Percentiles rank a stretch among this genome's conserved stretches.
phyloP scores from a whole-genome alignment of 805 yeast genomes.

The Lachancea quebecensis region DNA sequence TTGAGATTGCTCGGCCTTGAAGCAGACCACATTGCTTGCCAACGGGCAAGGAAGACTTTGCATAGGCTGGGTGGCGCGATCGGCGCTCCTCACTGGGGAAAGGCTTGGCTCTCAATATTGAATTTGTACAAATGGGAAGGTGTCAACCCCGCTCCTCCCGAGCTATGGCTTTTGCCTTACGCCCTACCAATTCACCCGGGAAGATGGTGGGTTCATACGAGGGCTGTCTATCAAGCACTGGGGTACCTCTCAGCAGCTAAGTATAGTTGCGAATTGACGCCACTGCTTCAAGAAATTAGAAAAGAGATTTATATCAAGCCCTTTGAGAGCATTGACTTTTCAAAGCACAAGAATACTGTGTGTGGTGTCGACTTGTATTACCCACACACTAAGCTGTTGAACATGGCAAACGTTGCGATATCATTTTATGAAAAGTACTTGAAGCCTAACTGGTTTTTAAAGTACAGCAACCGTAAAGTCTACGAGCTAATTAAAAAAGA shows the following conservation, averaged over 20 bases:
- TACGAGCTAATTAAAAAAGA: constrained; percentile 69
- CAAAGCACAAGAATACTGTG: constrained; percentile 68
- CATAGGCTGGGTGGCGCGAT: constrained; percentile 80
- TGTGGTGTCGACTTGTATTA: constrained; percentile 91
- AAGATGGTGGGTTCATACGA: constrained; percentile 98
- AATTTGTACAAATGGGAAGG: constrained; percentile 92
- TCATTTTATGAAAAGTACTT: constrained; percentile 61
- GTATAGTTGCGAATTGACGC: constrained; percentile 52
- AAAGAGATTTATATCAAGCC: constrained; percentile 67
- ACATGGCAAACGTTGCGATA: constrained; percentile 53
- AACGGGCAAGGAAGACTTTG: constrained; percentile 66
- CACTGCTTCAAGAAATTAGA: constrained; percentile 60
- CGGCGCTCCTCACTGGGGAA: constrained; percentile 96
- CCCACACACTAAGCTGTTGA: constrained; percentile 72
- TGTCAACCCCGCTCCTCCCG: constrained; percentile 97
- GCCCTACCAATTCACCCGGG: constrained; percentile 83
- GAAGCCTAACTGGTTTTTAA: constrained; percentile 68
- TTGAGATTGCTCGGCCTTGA: constrained; percentile 74
- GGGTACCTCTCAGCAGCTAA: constrained; percentile 66
- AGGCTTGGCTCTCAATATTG: constrained; percentile 76
- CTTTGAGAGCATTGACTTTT: constrained; percentile 61
- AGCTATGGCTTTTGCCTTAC: constrained; percentile 83
- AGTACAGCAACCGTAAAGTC: constrained; percentile 43
- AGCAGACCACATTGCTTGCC: constrained; percentile 68
- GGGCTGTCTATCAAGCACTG: constrained; percentile 83